phyloP scores from a whole-genome alignment of 768 basidiomycete genomes.

The Royoungia palumana region DNA sequence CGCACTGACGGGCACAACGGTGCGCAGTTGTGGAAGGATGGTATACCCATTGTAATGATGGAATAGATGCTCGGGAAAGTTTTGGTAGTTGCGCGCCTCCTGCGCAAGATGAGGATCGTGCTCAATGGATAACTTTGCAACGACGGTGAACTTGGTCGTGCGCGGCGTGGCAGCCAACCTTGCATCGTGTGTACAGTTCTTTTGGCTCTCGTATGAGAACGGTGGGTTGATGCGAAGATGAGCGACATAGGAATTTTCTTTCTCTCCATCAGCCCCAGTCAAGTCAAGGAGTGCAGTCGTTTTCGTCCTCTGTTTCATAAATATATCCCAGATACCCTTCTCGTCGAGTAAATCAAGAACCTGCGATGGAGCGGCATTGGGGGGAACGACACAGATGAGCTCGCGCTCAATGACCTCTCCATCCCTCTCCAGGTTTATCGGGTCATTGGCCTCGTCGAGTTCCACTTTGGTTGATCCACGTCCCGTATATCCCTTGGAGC shows the following conservation, averaged over 20 bases:
- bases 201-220: slow-evolving; percentile 11
- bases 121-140: slow-evolving; percentile 43
- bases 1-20: slow-evolving; percentile 47
- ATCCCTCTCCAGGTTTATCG: background rate
- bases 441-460: background rate
- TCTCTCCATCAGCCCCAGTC: background rate
- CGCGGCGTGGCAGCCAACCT: slow-evolving; percentile 2
- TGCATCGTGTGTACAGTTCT: slow-evolving; percentile 11
- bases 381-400: slow-evolving; percentile 9
- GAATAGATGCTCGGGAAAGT: slow-evolving; percentile 28
- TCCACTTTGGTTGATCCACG: background rate
- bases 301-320: background rate
- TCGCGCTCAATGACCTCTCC: slow-evolving; percentile 20
- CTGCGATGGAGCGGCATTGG: background rate
- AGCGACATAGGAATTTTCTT: background rate
- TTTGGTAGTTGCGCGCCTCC: slow-evolving; percentile 30
- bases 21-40: slow-evolving; percentile 25
- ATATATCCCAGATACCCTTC: background rate
- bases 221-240: slow-evolving; percentile 16
- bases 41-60: slow-evolving; percentile 27
- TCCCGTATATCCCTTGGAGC: slow-evolving; percentile 6
- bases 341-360: background rate
- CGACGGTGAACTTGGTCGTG: slow-evolving; percentile 39
- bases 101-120: slow-evolving; percentile 36
- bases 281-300: background rate